Evolutionary conservation across 495 filamentous ascomycete species (phyloP), one percentile per base, ranked within the genome.

Genomic region (Durotheca rogersii): DNA sequence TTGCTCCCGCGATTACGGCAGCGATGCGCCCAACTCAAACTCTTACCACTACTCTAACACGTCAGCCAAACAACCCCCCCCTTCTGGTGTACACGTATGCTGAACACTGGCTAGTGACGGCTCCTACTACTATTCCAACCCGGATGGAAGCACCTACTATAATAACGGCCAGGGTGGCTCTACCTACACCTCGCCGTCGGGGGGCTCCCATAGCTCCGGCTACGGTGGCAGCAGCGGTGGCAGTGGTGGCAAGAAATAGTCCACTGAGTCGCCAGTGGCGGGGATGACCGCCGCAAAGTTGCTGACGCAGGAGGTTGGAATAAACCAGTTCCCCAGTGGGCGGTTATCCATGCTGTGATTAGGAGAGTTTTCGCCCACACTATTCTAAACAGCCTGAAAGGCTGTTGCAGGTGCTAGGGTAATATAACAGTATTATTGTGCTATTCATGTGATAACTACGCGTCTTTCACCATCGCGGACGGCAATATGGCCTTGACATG

Each of bases 61-160:
- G 73, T 72, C 38, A 66, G 67, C 60, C 39, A 35, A n/a, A n/a
- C 19, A 0, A 12, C 5, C 23, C 45, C 44, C 42, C 12, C 48
- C 12, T 41, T 42, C 6, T 3, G n/a, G 42, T 53, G 38, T 50
- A 39, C 10, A 3, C 12, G 20, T 10, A 0, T 21, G 10, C n/a
- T 29, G 10, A 12, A 10, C 12, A n/a, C 9, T 19, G 4, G 7
- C 7, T 43, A 78, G 74, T 2, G 49, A 82, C 46, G 76, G 79
- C 6, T 76, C 71, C n/a, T 83, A 82, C 70, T 79, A 82, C 58
- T 82, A 81, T 64, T 78, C 71, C 43, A 83, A 82, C 64, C 64
- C 78, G 32, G 69, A 81, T 43, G 71, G 72, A 2, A 71, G 67
- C 55, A 71, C 66, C 16, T 76, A 75, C 64, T 64, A 72, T 66